Conservation (phyloP, 1,139 yeast genomes). For the Yamadazyma dushanensis region DNA sequence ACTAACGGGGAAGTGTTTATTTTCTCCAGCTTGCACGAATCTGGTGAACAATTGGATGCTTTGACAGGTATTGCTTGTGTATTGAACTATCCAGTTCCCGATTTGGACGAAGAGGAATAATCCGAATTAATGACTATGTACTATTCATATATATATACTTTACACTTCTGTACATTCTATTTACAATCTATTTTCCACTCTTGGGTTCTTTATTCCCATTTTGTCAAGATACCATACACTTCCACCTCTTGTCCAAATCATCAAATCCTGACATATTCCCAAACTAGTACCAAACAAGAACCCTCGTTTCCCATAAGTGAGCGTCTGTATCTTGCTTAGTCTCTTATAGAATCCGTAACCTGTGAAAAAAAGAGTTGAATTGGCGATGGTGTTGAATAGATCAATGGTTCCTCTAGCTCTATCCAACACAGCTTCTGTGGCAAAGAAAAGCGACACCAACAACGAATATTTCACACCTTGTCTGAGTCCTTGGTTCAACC, state of each 20-base stretch:
- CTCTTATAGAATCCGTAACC: slow-evolving; percentile 47
- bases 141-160: no score
- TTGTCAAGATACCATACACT: slow-evolving; percentile 58
- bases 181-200: slow-evolving; percentile 1
- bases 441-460: slow-evolving; percentile 55
- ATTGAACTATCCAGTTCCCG: slow-evolving; percentile 80
- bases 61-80: slow-evolving; percentile 91
- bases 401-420: slow-evolving; percentile 50
- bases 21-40: slow-evolving; percentile 83
- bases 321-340: slow-evolving; percentile 49
- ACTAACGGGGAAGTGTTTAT: slow-evolving; percentile 78
- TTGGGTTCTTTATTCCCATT: slow-evolving; percentile 12
- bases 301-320: slow-evolving; percentile 53
- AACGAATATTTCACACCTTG: slow-evolving; percentile 46
- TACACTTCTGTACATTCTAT: no score
- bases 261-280: slow-evolving; percentile 66
- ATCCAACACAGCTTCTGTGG: slow-evolving; percentile 64
- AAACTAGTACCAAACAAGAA: slow-evolving; percentile 54
- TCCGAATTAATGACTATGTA: no score
- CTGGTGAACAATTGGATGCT: slow-evolving; percentile 87
- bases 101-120: slow-evolving; percentile 69
- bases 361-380: slow-evolving; percentile 54
- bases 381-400: slow-evolving; percentile 56
- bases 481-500: slow-evolving; percentile 45
- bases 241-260: slow-evolving; percentile 60